These are phyloP conservation scores for Candolleomyces eurysporus DNA, from an alignment of 768 basidiomycete species.

Conservation along the genomic window DNA sequence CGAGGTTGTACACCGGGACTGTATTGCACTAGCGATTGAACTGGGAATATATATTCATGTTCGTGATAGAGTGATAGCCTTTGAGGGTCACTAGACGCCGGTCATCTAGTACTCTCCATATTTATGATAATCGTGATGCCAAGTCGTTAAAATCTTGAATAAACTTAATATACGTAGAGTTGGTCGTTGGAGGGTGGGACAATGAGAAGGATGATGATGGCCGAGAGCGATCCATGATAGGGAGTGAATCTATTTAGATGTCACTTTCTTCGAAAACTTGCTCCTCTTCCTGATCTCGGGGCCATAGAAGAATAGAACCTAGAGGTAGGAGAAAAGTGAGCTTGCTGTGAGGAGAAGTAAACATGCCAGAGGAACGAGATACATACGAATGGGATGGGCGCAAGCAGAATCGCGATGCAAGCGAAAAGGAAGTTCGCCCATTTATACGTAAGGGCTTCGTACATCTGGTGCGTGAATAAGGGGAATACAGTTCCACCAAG, in stretches of 20 bases:
- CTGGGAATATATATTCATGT: no score
- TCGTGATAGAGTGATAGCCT: no score
- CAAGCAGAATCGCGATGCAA: conserved; percentile 48
- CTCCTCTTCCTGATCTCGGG: conserved; percentile 38
- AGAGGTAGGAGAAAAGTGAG: conserved; percentile 1
- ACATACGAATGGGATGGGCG: conserved; percentile 61
- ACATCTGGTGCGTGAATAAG: conserved; percentile 63
- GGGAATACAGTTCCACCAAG: conserved; percentile 53
- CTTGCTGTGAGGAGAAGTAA: neutral
- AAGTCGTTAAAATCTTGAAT: no score
- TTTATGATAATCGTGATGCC: no score
- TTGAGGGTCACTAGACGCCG: no score
- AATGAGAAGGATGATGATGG: no score
- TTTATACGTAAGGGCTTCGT: conserved; percentile 48
- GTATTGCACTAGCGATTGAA: no score
- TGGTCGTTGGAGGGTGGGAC: no score
- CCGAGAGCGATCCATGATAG: neutral
- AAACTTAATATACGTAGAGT: no score
- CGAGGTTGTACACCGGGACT: no score
- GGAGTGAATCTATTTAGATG: neutral
- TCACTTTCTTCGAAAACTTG: conserved; percentile 37
- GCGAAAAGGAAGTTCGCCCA: conserved; percentile 64
- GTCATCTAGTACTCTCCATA: no score
- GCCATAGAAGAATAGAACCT: conserved; percentile 45
- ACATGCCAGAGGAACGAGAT: neutral